A percentile compares a stretch with the other conserved stretches of the same genome.
phyloP scores from a whole-genome alignment of 805 yeast species.

The Candida quercuum region DNA sequence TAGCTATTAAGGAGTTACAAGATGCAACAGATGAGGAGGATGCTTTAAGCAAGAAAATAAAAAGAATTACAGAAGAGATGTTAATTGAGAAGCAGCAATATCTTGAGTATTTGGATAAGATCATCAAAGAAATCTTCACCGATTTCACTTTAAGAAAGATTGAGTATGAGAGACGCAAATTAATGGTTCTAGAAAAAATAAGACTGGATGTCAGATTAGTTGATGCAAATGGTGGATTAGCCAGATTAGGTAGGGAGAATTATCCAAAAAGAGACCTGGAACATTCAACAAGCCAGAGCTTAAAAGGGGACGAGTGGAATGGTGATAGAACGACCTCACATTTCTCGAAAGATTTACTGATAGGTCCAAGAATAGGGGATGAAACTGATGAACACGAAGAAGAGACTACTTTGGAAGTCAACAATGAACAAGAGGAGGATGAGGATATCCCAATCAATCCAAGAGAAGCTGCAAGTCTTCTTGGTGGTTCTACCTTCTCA shows the following conservation, averaged over 20 bases:
- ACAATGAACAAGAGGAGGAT: neutral
- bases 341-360: slow-evolving; percentile 23
- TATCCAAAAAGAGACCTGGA: slow-evolving; percentile 30
- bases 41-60: slow-evolving; percentile 68
- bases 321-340: slow-evolving; percentile 42
- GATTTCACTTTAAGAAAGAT: slow-evolving; percentile 64
- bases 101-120: slow-evolving; percentile 49
- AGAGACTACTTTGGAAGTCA: neutral
- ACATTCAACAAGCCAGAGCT: slow-evolving; percentile 35
- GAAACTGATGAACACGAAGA: slow-evolving; percentile 9
- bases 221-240: slow-evolving; percentile 74
- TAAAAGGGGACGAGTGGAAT: slow-evolving; percentile 53
- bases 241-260: slow-evolving; percentile 74
- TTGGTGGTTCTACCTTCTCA: slow-evolving; percentile 72
- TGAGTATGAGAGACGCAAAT: slow-evolving; percentile 78
- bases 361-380: too few species aligned
- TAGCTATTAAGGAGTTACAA: slow-evolving; percentile 76
- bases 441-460: slow-evolving; percentile 55
- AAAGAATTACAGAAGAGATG: slow-evolving; percentile 83
- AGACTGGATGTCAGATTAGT: slow-evolving; percentile 69
- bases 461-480: slow-evolving; percentile 71
- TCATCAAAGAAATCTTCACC: slow-evolving; percentile 49
- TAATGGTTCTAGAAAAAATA: slow-evolving; percentile 66
- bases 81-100: slow-evolving; percentile 63
- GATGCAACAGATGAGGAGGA: slow-evolving; percentile 73